Conservation (phyloP, 2,329 filamentous ascomycete genomes). For the Neonectria hederae region DNA sequence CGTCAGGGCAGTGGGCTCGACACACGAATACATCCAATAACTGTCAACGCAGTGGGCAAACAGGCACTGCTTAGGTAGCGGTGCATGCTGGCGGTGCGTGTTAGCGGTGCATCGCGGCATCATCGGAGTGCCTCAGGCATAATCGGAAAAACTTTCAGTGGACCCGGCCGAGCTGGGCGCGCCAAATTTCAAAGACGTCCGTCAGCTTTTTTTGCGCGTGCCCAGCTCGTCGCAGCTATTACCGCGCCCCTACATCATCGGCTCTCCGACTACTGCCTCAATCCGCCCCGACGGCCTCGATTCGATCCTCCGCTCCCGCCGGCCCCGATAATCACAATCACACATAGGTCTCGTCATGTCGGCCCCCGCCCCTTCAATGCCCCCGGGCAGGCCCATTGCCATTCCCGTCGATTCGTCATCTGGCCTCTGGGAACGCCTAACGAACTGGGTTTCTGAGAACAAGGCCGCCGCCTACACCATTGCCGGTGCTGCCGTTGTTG, state of each 20-base stretch:
- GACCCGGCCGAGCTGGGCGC: conserved; percentile 35
- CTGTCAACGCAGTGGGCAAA: neutral
- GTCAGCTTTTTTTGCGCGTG: conserved; percentile 49
- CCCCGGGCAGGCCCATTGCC: conserved; percentile 55
- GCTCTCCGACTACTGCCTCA: conserved; percentile 37
- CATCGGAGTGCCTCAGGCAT: conserved; percentile 36
- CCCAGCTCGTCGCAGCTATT: conserved; percentile 46
- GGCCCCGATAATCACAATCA: conserved; percentile 39
- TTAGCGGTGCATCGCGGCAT: conserved; percentile 15
- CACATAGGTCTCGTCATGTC: conserved; percentile 50
- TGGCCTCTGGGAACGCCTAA: conserved; percentile 88
- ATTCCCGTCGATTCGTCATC: conserved; percentile 66
- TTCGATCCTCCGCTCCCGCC: conserved; percentile 36
- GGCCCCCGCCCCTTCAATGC: conserved; percentile 59
- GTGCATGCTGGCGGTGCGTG: conserved; percentile 4
- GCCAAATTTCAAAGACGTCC: conserved; percentile 44
- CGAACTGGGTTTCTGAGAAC: conserved; percentile 93
- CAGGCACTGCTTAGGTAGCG: neutral
- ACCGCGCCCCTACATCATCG: conserved; percentile 48
- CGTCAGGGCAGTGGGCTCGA: conserved; percentile 7
- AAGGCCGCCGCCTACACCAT: conserved; percentile 96
- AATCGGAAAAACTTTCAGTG: conserved; percentile 46
- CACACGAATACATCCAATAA: neutral
- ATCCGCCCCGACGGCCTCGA: conserved; percentile 41
- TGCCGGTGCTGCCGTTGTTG: conserved; percentile 90